Evolutionary conservation across 768 basidiomycete genomes (phyloP), one percentile per base, ranked within the genome.

Genomic region (Hygrocybe coccinea): DNA sequence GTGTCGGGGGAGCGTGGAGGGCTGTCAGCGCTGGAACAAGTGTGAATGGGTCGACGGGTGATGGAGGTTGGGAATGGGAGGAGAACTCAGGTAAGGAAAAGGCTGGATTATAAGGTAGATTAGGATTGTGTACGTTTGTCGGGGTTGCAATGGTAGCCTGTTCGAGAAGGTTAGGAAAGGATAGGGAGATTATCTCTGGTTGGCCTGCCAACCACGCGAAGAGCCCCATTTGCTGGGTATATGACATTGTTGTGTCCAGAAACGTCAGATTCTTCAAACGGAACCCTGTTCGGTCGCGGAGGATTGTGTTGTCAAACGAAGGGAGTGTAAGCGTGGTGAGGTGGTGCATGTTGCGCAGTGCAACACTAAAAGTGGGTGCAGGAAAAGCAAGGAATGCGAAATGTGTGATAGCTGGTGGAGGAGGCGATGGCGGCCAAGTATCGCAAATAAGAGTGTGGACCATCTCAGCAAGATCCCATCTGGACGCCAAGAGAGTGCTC

Each of bases 321-420:
- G 76, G 76, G 41, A 80, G 73, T 10, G 63, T 67, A 41, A 80
- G 65, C 8, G 71, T 63, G 6, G 67, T 71, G 12, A 80, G 65
- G 35, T 68, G 69, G n/a, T 71, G 68, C 79, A 80, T 79, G 15
- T 76, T 74, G 46, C 76, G 71, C 38, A 80, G 66, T 1, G 74
- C 76, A 44, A 75, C 63, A 2, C 74, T 73, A 54, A 79, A 76
- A 0, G 74, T 72, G 5, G 76, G 74, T 15, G 71, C 74, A 9
- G 53, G 38, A 11, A 53, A 49, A 2, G 43, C 22, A 21, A 43
- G 65, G 59, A 33, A 65, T 66, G 55, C 12, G 33, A 78, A 64
- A 76, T 76, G 75, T 22, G 69, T 65, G 46, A 78, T 74, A 46
- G 76, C 46, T 11, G 69, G 50, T 7, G 59, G 54, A 22, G 65